Conservation (phyloP, 208 protist genomes). For the Spironucleus salmonicida region DNA sequence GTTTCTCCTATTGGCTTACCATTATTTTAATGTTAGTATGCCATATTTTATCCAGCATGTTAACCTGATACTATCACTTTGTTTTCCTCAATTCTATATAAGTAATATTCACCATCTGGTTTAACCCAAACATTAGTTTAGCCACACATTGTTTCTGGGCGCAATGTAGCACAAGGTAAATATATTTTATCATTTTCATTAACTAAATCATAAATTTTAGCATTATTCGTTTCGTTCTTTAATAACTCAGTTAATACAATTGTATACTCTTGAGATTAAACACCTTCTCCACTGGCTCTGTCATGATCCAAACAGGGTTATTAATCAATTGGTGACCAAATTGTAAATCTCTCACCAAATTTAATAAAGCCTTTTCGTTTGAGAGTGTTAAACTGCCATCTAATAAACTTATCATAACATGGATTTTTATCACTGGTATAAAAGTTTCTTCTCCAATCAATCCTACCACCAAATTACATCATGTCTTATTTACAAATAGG, state of each 20-base stretch:
- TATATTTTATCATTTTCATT: conserved; percentile 60
- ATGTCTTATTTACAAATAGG: conserved; percentile 75
- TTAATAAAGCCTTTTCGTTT: conserved; percentile 64
- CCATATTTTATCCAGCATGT: conserved; percentile 50
- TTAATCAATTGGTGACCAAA: conserved; percentile 89
- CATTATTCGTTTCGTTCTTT: background rate
- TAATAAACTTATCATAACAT: conserved; percentile 95
- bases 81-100: conserved; percentile 62
- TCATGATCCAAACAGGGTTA: conserved; percentile 99
- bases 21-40: conserved; percentile 64
- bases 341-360: conserved; percentile 81
- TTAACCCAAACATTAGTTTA: conserved; percentile 99
- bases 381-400: conserved; percentile 83
- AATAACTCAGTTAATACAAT: conserved; percentile 56
- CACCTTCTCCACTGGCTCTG: conserved; percentile 55
- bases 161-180: conserved; percentile 87
- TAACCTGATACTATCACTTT: conserved; percentile 71
- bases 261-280: conserved; percentile 45
- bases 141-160: conserved; percentile 94
- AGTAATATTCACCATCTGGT: conserved; percentile 78
- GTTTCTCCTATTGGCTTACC: conserved; percentile 42
- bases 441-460: conserved; percentile 95
- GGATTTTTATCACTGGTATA: conserved; percentile 96
- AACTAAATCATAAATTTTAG: background rate
- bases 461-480: conserved; percentile 53